Base-by-base conservation (phyloP, 1,139 yeast genomes). In the Pichia sp. region DNA sequence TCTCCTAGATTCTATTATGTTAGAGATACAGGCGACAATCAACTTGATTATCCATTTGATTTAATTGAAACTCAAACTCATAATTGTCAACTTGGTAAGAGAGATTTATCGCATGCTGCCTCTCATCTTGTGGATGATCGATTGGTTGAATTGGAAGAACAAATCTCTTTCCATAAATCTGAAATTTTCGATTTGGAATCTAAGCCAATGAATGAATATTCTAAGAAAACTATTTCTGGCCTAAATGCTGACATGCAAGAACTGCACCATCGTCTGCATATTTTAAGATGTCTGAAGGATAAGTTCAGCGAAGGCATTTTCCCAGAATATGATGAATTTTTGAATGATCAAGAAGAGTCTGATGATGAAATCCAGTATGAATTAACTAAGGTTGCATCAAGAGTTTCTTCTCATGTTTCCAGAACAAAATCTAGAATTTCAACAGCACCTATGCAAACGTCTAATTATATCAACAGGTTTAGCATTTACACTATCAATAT, bases 1-100 rank as follows among this genome's bases (percentile, higher is more conserved):
- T 72, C 96, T 0, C 96, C 97, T 0, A 75, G 83, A 48, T 83
- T 89, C 63, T 76, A 85, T 24, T 91, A 89, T 64, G 77, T 83
- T 56, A 74, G 96, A 47, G 86, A 85, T 51, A 79, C 75, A 47
- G 71, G 70, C 28, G 73, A 78, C 2, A 72, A 74, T 32, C 72
- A 75, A 36, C 78, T 83, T 10, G 70, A 67, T 0, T 79, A 62
- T 59, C 89, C 89, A 21, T 62, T 61, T 44, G 59, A 54, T 31
- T 46, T 47, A 7, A 49, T 58, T n/a, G 62, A 60, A 40, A 49
- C 46, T 17, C 46, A 47, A 10, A 59, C 63, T 75, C 96, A 90
- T 59, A 66, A 72, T 18, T 91, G 97, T 65, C 65, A 77, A 37
- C 71, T 89, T 56, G 87, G 85, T 2, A 61, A 66, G 12, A 72